Base-by-base conservation (phyloP, 345 rosid species). In the Acer campestre region DNA sequence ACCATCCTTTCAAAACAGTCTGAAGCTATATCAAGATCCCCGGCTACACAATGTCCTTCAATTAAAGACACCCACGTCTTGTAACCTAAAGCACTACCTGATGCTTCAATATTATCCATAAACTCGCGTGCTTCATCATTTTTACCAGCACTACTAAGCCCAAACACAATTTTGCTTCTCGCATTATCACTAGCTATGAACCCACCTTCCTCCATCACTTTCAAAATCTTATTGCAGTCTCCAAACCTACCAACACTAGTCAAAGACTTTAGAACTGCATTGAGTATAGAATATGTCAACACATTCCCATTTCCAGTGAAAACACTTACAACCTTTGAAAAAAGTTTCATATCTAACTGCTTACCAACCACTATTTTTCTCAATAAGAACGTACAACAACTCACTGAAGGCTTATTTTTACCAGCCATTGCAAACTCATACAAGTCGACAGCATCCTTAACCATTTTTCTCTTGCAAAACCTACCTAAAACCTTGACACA, bases 371-470 rank as follows among this genome's bases (percentile, higher is more conserved):
- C 89, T 79, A 93, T 85, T 84, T 89, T 93, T 87, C 83, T 89
- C 80, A 96, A 84, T 76, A 96, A 80, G 85, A 87, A 83, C 46
- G 85, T 78, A 77, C 88, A 87, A 74, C 88, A 85, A 51, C 75
- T 74, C 29, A 31, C 78, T 16, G 90, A 83, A 31, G 95, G 99
- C 80, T 83, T 89, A 84, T 86, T 78, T 44, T 82, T 75, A 84
- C 92, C 88, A 61, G 73, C 81, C 98, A 91, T 84, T 23, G 94
- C 95, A 84, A 88, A 80, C 78, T 90, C 97, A 62, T 90, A 94
- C 79, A 92, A 85, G 40, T 85, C 89, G 46, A 94, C 97, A 53
- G 93, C 89, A 35, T 97, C 99, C 83, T 84, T 81, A 13, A 86
- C 65, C 95, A 92, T 85, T 72, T 86, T 94, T 80, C 87, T 86